Evolutionary conservation across 2,329 filamentous ascomycete species (phyloP).

Genomic region (Aureobasidium subglaciale): DNA sequence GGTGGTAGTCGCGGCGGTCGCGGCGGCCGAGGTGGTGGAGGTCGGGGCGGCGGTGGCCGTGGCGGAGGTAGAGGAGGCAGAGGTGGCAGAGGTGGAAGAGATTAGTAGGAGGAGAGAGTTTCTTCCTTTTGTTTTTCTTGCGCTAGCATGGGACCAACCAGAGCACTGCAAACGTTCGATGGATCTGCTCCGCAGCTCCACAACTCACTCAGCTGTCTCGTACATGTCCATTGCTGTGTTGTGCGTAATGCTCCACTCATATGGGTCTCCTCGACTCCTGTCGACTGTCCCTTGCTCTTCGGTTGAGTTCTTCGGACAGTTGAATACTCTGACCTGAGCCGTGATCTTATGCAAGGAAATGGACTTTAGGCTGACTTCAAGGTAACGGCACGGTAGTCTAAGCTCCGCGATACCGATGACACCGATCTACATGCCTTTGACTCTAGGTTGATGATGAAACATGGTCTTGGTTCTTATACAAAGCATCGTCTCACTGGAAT

Average conservation of each 20-base stretch:
- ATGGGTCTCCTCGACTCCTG: no score
- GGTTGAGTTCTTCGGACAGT: background rate
- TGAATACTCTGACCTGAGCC: background rate
- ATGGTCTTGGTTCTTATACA: background rate
- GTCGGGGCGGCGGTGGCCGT: background rate
- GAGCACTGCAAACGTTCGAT: background rate
- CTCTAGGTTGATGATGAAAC: slow-evolving; percentile 2
- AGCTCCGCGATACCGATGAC: slow-evolving; percentile 2
- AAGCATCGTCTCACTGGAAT: background rate
- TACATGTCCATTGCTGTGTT: background rate
- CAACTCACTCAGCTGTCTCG: background rate
- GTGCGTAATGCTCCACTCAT: background rate
- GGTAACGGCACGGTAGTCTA: background rate
- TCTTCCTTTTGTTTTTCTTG: background rate
- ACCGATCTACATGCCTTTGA: background rate
- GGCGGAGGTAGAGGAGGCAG: background rate
- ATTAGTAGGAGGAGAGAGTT: background rate
- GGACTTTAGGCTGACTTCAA: background rate
- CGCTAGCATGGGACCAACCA: background rate
- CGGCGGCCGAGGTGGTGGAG: background rate
- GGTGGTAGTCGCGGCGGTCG: background rate
- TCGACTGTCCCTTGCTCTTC: background rate
- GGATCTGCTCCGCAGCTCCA: background rate
- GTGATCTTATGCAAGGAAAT: slow-evolving; percentile 7
- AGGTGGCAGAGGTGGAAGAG: background rate